A percentile compares a stretch with the other conserved stretches of the same genome.
Conservation (phyloP, 306 rosid genomes). For the Datisca glomerata region DNA sequence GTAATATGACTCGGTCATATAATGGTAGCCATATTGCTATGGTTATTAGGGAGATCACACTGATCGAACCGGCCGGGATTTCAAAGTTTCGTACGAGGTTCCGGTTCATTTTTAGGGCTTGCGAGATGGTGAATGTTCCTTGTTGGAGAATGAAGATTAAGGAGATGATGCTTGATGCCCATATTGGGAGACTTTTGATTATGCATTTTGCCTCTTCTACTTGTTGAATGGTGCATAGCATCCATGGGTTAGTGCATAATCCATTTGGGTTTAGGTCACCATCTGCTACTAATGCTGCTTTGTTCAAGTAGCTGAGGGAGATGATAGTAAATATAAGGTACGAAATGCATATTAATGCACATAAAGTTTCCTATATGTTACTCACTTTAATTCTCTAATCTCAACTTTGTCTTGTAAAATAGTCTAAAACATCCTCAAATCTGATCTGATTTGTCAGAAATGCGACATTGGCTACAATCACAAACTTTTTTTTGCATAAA, state of each 20-base stretch:
- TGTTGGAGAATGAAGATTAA: constrained; percentile 29
- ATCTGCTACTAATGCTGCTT: constrained; percentile 40
- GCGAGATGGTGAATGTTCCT: constrained; percentile 40
- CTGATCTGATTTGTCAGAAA: too few species aligned
- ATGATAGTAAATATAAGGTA: too few species aligned
- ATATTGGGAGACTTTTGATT: constrained; percentile 31
- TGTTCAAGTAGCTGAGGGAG: constrained; percentile 41
- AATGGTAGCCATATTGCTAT: constrained; percentile 39
- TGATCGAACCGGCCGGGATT: constrained; percentile 54
- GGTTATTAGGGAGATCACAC: constrained; percentile 35
- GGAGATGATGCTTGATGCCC: constrained; percentile 38
- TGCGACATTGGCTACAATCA: too few species aligned
- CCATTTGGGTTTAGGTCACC: constrained; percentile 44
- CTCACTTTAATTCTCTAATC: too few species aligned
- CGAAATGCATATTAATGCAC: too few species aligned
- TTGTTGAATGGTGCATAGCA: constrained; percentile 40
- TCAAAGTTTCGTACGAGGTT: constrained; percentile 48
- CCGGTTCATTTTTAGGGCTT: constrained; percentile 65
- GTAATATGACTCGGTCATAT: constrained; percentile 39
- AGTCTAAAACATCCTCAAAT: too few species aligned
- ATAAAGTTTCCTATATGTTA: too few species aligned
- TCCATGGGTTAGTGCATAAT: constrained; percentile 32
- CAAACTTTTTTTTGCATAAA: too few species aligned
- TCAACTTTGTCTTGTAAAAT: too few species aligned
- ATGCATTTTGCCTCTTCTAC: constrained; percentile 60